Percentiles rank a stretch among this genome's conserved stretches.
Evolutionary conservation across 768 basidiomycete species (phyloP).

Genomic region (Pleurotus salmoneostramineus): DNA sequence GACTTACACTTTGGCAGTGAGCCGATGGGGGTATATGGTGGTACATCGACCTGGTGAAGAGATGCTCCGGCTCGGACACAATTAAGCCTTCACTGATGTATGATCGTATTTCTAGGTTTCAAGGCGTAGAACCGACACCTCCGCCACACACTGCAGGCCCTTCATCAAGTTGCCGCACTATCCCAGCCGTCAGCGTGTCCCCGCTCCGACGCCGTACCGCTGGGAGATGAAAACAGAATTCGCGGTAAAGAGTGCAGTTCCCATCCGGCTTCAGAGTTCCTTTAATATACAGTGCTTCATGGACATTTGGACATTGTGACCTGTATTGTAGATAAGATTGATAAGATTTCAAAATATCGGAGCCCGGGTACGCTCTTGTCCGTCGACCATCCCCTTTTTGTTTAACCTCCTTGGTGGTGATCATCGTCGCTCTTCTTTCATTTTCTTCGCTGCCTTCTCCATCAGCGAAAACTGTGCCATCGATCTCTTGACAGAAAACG

Average conservation of each 20-base stretch:
- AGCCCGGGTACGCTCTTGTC: no score
- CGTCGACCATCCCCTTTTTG: no score
- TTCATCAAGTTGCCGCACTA: slow-evolving; percentile 8
- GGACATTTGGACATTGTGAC: no score
- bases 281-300: no score
- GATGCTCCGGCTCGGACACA: neutral
- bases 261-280: no score
- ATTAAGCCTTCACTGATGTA: neutral
- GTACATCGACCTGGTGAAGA: slow-evolving; percentile 55
- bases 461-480: neutral
- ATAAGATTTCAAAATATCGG: no score
- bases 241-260: no score
- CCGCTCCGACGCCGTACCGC: neutral
- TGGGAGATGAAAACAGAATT: neutral
- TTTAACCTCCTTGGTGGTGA: neutral
- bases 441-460: neutral
- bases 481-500: neutral
- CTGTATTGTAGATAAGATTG: no score
- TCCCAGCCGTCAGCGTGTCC: slow-evolving; percentile 5
- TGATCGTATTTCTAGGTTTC: neutral
- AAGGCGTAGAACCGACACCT: slow-evolving; percentile 6
- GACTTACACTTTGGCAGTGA: slow-evolving; percentile 19
- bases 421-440: neutral
- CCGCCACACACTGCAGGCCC: neutral
- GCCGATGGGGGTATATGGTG: slow-evolving; percentile 67